These are phyloP conservation scores for Talaromyces islandicus DNA, from an alignment of 2,329 filamentous ascomycete genomes.

Conservation along the genomic window DNA sequence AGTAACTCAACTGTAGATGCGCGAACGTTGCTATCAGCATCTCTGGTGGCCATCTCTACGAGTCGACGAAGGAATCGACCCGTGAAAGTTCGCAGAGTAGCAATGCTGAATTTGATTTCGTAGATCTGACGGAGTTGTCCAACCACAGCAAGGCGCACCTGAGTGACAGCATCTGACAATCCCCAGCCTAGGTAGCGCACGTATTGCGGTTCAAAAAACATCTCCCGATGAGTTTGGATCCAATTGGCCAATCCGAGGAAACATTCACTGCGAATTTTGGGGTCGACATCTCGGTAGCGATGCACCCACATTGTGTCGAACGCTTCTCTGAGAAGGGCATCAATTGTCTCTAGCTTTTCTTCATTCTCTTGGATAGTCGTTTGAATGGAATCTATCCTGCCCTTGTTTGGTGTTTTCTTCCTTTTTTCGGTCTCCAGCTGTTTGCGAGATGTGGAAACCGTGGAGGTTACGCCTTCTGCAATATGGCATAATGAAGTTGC, in stretches of 20 bases:
- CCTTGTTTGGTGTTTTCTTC: slow-evolving; percentile 67
- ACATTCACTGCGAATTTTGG: slow-evolving; percentile 82
- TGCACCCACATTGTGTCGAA: slow-evolving; percentile 94
- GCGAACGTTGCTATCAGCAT: slow-evolving; percentile 75
- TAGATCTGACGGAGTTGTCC: slow-evolving; percentile 77
- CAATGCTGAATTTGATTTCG: slow-evolving; percentile 70
- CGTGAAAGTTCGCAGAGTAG: slow-evolving; percentile 77
- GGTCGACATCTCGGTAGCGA: slow-evolving; percentile 89
- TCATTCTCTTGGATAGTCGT: slow-evolving; percentile 65
- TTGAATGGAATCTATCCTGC: slow-evolving; percentile 67
- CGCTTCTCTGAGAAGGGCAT: slow-evolving; percentile 71
- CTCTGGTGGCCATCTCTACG: slow-evolving; percentile 85
- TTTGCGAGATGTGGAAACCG: slow-evolving; percentile 68
- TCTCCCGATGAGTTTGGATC: slow-evolving; percentile 77
- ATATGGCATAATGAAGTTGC: slow-evolving; percentile 71
- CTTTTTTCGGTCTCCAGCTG: slow-evolving; percentile 75
- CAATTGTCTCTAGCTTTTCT: slow-evolving; percentile 62
- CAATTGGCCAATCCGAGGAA: slow-evolving; percentile 80
- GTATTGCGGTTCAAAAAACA: slow-evolving; percentile 87
- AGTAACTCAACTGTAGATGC: slow-evolving; percentile 75
- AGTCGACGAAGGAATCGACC: slow-evolving; percentile 82
- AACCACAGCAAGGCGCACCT: slow-evolving; percentile 77
- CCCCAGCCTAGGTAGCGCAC: slow-evolving; percentile 94
- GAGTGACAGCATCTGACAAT: slow-evolving; percentile 70
- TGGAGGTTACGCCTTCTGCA: slow-evolving; percentile 63